Evolutionary conservation across 371 early-diverging fungal species (phyloP), one percentile per base, ranked within the genome.

Genomic region (Entomophthora muscae): DNA sequence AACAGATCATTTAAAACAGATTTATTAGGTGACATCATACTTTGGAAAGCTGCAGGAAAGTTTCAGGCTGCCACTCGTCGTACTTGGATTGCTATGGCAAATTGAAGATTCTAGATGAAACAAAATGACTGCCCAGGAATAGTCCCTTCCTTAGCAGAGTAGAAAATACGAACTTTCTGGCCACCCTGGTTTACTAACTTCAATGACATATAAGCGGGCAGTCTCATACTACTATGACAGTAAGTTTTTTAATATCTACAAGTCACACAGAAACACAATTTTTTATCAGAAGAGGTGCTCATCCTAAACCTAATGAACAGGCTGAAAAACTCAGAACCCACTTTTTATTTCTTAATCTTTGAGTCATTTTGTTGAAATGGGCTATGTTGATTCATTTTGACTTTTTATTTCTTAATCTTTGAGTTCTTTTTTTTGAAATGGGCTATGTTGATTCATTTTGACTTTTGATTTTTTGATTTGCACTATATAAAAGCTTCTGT

Each of bases 201-300:
- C 5, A 17, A 42, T 42, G 42, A 42, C 42, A 5, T 42, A 42
- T 61, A 61, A 61, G 10, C 61, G 30, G 7, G 31, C 3, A 24
- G 61, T 61, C 21, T 32, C 33, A 12, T 61, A 61, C 24, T 61
- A 33, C 26, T 61, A 61, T 33, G 61, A 61, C 61, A 61, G 61
- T 61, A 61, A 32, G 33, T 12, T 17, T 24, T 61, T 42, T 27
- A 22, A 32, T 61, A 17, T 22, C 23, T 61, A 42, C 26, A 61
- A 61, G 1, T 13, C 26, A 17, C 21, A 58, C 10, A 30, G 3
- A 17, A 32, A 42, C 31, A 2, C 22, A 61, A 28, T 61, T 33
- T 61, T 10, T 12, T 27, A 22, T 24, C 26, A 55, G 22, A 3
- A 55, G 3, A 24, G 10, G 10, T 55, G 10, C n/a, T 55, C 22